Base-by-base conservation (phyloP, 148 eudicot genomes). In the Rhododendron vialii region DNA sequence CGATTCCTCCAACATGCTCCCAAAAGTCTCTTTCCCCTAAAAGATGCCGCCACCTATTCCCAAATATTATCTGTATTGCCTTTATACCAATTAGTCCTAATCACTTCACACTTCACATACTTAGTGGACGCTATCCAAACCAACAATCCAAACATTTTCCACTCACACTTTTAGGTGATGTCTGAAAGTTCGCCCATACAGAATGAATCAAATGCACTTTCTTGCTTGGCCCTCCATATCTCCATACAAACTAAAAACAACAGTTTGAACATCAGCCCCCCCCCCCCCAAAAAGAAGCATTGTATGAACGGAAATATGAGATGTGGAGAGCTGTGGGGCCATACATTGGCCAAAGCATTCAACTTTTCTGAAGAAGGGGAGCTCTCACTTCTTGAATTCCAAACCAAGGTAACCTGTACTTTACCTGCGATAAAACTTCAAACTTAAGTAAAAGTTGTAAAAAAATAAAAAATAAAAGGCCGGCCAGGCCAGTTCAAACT, bases 41-140 rank as follows among this genome's bases (percentile, higher is more conserved):
- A 85, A 97, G 94, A 94, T 97, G 98, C 89, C 96, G 93, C 99
- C 99, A 97, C 87, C 98, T 93, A 85, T 94, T 95, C 83, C 99
- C 98, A 93, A 97, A 97, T 43, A 97, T 97, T 87, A 95, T 88
- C 99, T 97, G 94, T 89, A 91, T n/a, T 50, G 41, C 30, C 41
- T 33, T 71, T 30, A 71, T 14, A 14, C 22, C 76, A 30, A 33
- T 71, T 14, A 67, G 74, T 67, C 18, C 35, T 71, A 14, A 30
- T 30, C 35, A 9, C 65, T 26, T 86, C 28, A 63, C 14, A 59
- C n/a, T 85, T 10, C 26, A 30, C 47, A 57, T 30, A 41, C 36
- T 82, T 15, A 17, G 71, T 13, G 43, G n/a, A 59, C 61, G 33
- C 30, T 17, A 20, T 4, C 33, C 47, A 61, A 12, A 22, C 11